Base-by-base conservation (phyloP, 352 stramenopile genomes). In the Sclerospora graminicola region DNA sequence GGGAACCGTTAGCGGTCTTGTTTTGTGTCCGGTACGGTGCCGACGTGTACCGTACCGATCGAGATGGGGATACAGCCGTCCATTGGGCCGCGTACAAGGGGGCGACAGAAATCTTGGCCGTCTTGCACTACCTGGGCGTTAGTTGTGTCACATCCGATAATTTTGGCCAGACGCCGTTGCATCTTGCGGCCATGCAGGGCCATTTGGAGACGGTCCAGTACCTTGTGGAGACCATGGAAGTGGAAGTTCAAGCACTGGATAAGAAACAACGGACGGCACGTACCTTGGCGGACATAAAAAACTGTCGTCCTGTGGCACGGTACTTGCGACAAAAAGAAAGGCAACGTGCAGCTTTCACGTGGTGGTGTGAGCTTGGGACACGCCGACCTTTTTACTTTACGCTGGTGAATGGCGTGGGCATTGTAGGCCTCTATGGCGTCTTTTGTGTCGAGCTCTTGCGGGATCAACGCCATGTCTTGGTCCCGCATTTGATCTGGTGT, bases 51-150 rank as follows among this genome's bases (percentile, higher is more conserved):
- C 57, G 86, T 4, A 61, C 84, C 14, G 81, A 89, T 21, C 63
- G 58, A 1, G 71, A 86, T 48, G 48, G 67, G 34, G 81, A 93
- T 50, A 89, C 68, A 6, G 75, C 80, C 13, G 79, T 93, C 21
- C 81, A 93, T 53, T 93, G 81, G 81, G 78, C 76, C 0, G 81
- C 81, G 36, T 93, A 93, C 60, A 89, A 93, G 48, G 81, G 78
- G 29, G 69, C 66, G 45, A 84, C 71, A 4, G 78, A 90, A 54
- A 86, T 90, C 37, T 65, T 93, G 6, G 75, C 71, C 2, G 71
- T 90, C 6, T 90, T 88, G 45, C 77, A 90, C 60, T 86, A 90
- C 37, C 48, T 90, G 2, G 66, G 78, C 27, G 57, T 90, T 30
- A 74, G 59, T 18, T 77, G 66, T 0, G 73, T 87, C 42, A 60